Evolutionary conservation across 2,329 filamentous ascomycete species (phyloP).

Genomic region (Drechslerella coelobrocha): DNA sequence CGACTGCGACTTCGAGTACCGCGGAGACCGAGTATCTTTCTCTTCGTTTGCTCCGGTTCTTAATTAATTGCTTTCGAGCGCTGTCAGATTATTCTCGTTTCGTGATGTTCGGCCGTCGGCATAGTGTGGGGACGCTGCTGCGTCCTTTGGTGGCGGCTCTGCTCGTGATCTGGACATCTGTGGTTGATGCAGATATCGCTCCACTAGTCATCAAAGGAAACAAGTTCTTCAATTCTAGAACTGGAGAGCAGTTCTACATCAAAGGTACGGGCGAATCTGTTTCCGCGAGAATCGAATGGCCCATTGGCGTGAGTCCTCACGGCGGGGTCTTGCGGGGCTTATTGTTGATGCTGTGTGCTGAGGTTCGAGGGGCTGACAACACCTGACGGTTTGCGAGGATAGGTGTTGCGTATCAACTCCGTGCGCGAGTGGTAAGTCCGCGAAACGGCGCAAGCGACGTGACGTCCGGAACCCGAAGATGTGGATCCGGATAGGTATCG

Average conservation of each 20-base stretch:
- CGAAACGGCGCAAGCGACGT: not conserved
- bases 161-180: slow-evolving; percentile 18
- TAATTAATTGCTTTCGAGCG: not conserved
- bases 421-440: slow-evolving; percentile 31
- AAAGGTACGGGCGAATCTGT: slow-evolving; percentile 67
- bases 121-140: slow-evolving; percentile 15
- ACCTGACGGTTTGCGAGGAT: slow-evolving; percentile 17
- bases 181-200: slow-evolving; percentile 23
- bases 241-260: slow-evolving; percentile 82
- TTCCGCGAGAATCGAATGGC: not conserved
- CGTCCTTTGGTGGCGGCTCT: slow-evolving; percentile 19
- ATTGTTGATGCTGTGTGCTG: not conserved
- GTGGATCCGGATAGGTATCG: not conserved
- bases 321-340: not conserved
- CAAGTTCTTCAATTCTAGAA: slow-evolving; percentile 78
- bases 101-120: slow-evolving; percentile 20
- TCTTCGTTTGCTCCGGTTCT: not conserved
- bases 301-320: slow-evolving; percentile 8
- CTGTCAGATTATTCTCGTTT: slow-evolving; percentile 1
- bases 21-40: too few relatives aligned
- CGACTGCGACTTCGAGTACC: too few relatives aligned
- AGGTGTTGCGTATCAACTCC: slow-evolving; percentile 76
- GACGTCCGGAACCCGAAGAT: not conserved
- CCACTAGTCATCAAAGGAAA: slow-evolving; percentile 43
- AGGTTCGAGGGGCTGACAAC: slow-evolving; percentile 47